Evolutionary conservation across 805 yeast genomes (phyloP).

Genomic region (Wickerhamomyces subpelliculosus): DNA sequence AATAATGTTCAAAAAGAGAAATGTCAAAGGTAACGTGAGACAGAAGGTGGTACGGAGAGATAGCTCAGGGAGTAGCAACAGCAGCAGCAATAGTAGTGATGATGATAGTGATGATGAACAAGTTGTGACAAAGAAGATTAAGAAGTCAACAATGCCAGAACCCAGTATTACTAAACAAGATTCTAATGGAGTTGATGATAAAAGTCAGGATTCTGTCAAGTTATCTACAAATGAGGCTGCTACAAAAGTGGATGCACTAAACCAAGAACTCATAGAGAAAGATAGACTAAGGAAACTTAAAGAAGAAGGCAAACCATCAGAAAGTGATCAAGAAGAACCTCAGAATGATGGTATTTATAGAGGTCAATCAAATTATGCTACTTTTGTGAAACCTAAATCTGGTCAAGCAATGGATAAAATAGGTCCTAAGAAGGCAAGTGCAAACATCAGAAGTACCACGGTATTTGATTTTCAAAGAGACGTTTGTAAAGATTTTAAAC

Average conservation of each 20-base stretch:
- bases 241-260: conserved; percentile 14
- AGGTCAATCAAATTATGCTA: conserved; percentile 22
- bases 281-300: conserved; percentile 11
- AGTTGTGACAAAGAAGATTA: conserved; percentile 4
- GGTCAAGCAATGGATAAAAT: conserved; percentile 16
- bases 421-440: conserved; percentile 33
- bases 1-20: conserved; percentile 34
- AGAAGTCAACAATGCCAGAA: background rate
- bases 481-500: conserved; percentile 84
- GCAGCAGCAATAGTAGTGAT: conserved; percentile 7
- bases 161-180: background rate
- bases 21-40: conserved; percentile 14
- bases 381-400: conserved; percentile 16
- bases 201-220: background rate
- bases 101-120: conserved; percentile 2
- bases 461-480: conserved; percentile 86
- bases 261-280: conserved; percentile 14
- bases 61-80: conserved; percentile 4
- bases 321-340: conserved; percentile 12
- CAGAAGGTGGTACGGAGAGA: conserved; percentile 5
- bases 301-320: no score
- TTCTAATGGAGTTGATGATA: background rate
- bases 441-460: conserved; percentile 57
- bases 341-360: conserved; percentile 18
- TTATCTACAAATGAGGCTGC: conserved; percentile 19